Percentiles rank a stretch among this genome's conserved stretches.
Evolutionary conservation across 2,329 filamentous ascomycete species (phyloP).

Genomic region (Alternaria longipes): DNA sequence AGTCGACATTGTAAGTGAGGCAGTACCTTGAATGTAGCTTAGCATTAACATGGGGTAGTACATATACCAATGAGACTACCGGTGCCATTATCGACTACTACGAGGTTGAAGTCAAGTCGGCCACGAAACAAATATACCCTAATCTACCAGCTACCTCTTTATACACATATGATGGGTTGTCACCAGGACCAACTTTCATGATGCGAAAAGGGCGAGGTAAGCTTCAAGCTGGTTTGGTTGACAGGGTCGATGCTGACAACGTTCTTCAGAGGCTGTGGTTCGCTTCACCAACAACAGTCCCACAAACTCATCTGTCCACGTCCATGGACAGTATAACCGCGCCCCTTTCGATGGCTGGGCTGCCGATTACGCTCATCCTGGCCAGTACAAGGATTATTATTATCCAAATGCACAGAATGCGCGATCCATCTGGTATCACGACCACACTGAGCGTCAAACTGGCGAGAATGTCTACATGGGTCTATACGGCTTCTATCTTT

Average conservation of each 20-base stretch:
- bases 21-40: background rate
- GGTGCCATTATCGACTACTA: constrained; percentile 58
- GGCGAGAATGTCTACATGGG: constrained; percentile 66
- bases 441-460: constrained; percentile 56
- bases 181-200: constrained; percentile 64
- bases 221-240: background rate
- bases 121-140: constrained; percentile 56
- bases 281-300: constrained; percentile 63
- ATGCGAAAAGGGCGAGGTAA: constrained; percentile 56
- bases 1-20: constrained; percentile 52
- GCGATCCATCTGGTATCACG: constrained; percentile 67
- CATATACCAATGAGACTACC: constrained; percentile 48
- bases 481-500: constrained; percentile 65
- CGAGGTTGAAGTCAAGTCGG: constrained; percentile 54
- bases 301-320: constrained; percentile 59
- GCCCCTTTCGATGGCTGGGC: constrained; percentile 65
- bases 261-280: constrained; percentile 59
- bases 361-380: constrained; percentile 60
- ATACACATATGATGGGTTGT: constrained; percentile 64
- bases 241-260: constrained; percentile 1
- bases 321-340: constrained; percentile 63
- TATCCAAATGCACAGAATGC: constrained; percentile 66
- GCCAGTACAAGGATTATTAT: constrained; percentile 70
- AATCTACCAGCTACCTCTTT: constrained; percentile 52
- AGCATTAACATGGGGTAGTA: constrained; percentile 36